Evolutionary conservation across 1,284 basidiomycete genomes (phyloP).

Genomic region (Apiotrichum laibachii): DNA sequence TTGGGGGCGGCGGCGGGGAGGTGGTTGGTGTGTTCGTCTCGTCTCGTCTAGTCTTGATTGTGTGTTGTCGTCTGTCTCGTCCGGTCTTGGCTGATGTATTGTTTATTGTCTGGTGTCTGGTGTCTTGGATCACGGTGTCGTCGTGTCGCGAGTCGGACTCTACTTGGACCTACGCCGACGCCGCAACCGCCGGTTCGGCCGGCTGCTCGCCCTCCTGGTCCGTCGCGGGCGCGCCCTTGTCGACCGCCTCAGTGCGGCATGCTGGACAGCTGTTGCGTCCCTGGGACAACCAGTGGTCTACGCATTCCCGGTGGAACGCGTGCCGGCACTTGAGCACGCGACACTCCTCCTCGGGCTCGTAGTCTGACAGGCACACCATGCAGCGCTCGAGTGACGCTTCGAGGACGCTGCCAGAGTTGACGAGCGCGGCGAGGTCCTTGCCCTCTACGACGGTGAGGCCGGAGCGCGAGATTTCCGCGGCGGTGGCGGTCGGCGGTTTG

Average conservation of each 20-base stretch:
- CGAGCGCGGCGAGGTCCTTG: conserved; percentile 57
- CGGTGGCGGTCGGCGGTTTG: conserved; percentile 67
- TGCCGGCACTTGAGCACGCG: conserved; percentile 77
- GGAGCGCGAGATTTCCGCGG: conserved; percentile 75
- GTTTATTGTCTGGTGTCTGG: too few species aligned
- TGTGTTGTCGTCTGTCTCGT: too few species aligned
- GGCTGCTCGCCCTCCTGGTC: conserved; percentile 24
- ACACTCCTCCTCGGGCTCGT: conserved; percentile 68
- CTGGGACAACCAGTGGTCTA: conserved; percentile 77
- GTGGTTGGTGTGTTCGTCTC: too few species aligned
- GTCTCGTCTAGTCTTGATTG: too few species aligned
- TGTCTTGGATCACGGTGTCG: too few species aligned
- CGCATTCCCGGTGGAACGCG: conserved; percentile 78
- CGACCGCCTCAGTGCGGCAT: conserved; percentile 54
- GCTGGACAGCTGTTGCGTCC: conserved; percentile 86
- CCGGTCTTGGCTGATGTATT: too few species aligned
- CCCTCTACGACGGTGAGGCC: conserved; percentile 70
- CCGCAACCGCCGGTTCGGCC: not conserved
- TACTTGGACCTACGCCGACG: too few species aligned
- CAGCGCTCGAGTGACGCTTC: conserved; percentile 70
- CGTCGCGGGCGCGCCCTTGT: not conserved
- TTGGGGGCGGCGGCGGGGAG: too few species aligned
- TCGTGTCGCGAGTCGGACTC: too few species aligned
- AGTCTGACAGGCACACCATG: conserved; percentile 76
- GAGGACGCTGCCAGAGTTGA: conserved; percentile 62